Base-by-base conservation (phyloP, 176 grass and related monocot genomes). In the Saccharum officinarum region DNA sequence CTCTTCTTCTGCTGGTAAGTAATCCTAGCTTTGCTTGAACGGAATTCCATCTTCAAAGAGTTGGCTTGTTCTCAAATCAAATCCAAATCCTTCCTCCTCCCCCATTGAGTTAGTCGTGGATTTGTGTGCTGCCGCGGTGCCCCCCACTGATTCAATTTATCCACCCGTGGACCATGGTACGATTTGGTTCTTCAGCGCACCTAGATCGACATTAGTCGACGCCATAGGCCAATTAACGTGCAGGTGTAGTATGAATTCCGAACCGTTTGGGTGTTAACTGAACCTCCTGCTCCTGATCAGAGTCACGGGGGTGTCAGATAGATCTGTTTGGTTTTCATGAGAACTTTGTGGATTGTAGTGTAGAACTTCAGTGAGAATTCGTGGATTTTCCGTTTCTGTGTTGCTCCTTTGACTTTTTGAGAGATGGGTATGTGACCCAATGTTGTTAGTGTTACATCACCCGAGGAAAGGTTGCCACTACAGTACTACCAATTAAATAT, bases 401-500 rank as follows among this genome's bases (percentile, higher is more conserved):
- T 75, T 69, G 10, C 75, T 73, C 34, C 26, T 83, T 83, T 63
- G 83, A 81, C 62, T 81, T 49, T 44, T 70, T 76, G 62, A 44
- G 77, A 65, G 59, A 34, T 41, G 38, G 20, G 12, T 80, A 31
- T 79, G 37, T 77, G 23, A 50, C 1, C 26, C 28, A 18, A 28
- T 80, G 69, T 69, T 52, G 33, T 71, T 77, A 33, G 54, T 72
- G 31, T 2, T 30, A 49, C 82, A 65, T 64, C 71, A 71, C 63
- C 71, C 75, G 39, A 76, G 38, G 54, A 5, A 28, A 75, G 15
- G 45, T 75, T n/a, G 14, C 10, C 46, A 84, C 28, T 84, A 67
- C 46, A 47, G 4, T 83, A 84, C 17, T 76, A n/a, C 70, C 10
- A 40, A 42, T 49, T 46, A 45, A 65, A 36, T 37, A 18, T 75